Evolutionary conservation across 805 yeast genomes (phyloP), one percentile per base, ranked within the genome.

Genomic region (Cyberlindnera bimundalis): DNA sequence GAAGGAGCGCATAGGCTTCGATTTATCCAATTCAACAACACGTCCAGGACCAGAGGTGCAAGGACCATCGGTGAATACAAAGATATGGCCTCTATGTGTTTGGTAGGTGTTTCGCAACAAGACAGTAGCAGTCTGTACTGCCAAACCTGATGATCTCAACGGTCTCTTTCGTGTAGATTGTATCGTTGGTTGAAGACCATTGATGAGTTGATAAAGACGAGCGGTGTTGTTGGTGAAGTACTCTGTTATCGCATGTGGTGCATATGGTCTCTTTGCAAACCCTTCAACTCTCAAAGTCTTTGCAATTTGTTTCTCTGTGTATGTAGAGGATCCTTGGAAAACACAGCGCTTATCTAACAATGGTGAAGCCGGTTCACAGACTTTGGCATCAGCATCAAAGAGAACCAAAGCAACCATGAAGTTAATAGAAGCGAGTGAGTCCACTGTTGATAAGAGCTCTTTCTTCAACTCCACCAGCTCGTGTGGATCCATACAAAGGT

Each of bases 1-100:
- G 66, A 91, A 97, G 4, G 97, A 88, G 67, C 99, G 78, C 49
- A 91, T 84, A 20, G 96, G 95, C 63, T 90, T 96, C 58, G 82
- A 80, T 60, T 90, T 76, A 56, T 86, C 88, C 14, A 80, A 76
- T 20, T 89, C 85, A n/a, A 89, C 97, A 49, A 89, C 84, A 59
- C 82, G 67, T 48, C 99, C 99, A 5, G 97, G 96, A 32, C 88
- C 88, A 56, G 81, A 78, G 23, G 98, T 91, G 58, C 96, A 84
- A 27, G 96, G 95, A 41, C 98, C 98, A 40, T 89, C 91, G 19
- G 95, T 79, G 60, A 93, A 91, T 43, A 89, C 70, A 70, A 88
- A 80, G 51, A 90, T 73, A 59, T 96, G 81, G 13, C 91, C 88
- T 32, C 96, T 90, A 48, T 80, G 77, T 47, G 83, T 85, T 39